phyloP scores from a whole-genome alignment of 176 grass and related monocot genomes.

The Musa schizocarpa region DNA sequence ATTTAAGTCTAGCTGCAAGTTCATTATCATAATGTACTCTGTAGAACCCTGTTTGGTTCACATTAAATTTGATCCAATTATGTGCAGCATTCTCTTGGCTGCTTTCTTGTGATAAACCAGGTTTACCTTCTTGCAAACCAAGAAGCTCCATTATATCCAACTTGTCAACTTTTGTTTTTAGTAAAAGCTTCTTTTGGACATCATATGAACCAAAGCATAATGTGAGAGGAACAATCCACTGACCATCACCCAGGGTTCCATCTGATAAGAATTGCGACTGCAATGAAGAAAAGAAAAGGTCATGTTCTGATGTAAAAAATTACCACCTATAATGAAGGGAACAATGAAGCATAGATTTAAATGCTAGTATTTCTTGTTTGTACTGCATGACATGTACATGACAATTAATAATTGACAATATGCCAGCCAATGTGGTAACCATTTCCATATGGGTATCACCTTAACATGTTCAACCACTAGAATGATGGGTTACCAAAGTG shows the following conservation, averaged over 20 bases:
- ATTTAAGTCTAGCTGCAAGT: slow-evolving; percentile 55
- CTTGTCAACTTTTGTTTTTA: slow-evolving; percentile 58
- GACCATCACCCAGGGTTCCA: slow-evolving; percentile 46
- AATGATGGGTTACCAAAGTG: too few species aligned
- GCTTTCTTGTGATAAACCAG: neutral
- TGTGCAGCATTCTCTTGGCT: slow-evolving; percentile 21
- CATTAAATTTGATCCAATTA: slow-evolving; percentile 82
- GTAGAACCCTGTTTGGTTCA: slow-evolving; percentile 82
- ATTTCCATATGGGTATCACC: too few species aligned
- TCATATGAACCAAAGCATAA: slow-evolving; percentile 43
- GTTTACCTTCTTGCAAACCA: slow-evolving; percentile 18
- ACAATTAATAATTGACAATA: too few species aligned
- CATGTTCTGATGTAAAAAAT: neutral
- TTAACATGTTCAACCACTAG: too few species aligned
- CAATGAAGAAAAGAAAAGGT: neutral
- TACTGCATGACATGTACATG: too few species aligned
- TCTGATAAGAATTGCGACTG: slow-evolving; percentile 80
- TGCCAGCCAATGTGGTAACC: too few species aligned
- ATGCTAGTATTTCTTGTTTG: too few species aligned
- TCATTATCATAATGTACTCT: slow-evolving; percentile 73
- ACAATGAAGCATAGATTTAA: neutral
- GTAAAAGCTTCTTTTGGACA: slow-evolving; percentile 41
- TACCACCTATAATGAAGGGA: neutral
- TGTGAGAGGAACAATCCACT: slow-evolving; percentile 77
- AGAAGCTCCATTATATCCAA: slow-evolving; percentile 39